phyloP scores from a whole-genome alignment of 2,329 filamentous ascomycete genomes.

The Fusarium chlamydosporum region DNA sequence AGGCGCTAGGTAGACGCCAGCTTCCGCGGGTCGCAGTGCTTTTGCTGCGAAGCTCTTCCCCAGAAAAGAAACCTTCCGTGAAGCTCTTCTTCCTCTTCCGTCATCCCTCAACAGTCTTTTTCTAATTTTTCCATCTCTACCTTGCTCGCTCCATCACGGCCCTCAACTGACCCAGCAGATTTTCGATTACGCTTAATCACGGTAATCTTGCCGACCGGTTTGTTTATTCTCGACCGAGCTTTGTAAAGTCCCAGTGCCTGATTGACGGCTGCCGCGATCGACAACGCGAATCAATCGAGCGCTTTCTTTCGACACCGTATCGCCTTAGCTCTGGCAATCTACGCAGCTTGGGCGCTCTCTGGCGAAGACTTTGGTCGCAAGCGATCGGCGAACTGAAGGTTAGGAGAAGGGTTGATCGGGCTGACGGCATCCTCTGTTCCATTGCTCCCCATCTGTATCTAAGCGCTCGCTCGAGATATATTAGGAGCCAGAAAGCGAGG shows the following conservation, averaged over 20 bases:
- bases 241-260: constrained; percentile 22
- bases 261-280: neutral
- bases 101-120: constrained; percentile 10
- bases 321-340: neutral
- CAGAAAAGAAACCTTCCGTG: constrained; percentile 34
- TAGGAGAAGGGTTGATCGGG: constrained; percentile 43
- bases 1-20: constrained; percentile 44
- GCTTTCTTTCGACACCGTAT: constrained; percentile 2
- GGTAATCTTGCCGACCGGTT: constrained; percentile 1
- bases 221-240: constrained; percentile 22
- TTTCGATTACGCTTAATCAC: constrained; percentile 4
- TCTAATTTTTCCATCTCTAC: neutral
- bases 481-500: constrained; percentile 46
- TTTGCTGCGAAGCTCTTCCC: constrained; percentile 48
- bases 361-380: constrained; percentile 27
- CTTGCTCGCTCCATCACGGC: neutral
- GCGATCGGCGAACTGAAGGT: constrained; percentile 29
- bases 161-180: neutral
- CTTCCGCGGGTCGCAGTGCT: constrained; percentile 34
- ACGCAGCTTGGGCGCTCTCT: constrained; percentile 10
- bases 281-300: constrained; percentile 11
- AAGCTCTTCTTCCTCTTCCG: constrained; percentile 33
- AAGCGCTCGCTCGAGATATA: constrained; percentile 35
- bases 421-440: constrained; percentile 40
- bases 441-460: constrained; percentile 43